These are phyloP conservation scores for Streptanthus diversifolius DNA, from an alignment of 345 rosid genomes.

Conservation along the genomic window DNA sequence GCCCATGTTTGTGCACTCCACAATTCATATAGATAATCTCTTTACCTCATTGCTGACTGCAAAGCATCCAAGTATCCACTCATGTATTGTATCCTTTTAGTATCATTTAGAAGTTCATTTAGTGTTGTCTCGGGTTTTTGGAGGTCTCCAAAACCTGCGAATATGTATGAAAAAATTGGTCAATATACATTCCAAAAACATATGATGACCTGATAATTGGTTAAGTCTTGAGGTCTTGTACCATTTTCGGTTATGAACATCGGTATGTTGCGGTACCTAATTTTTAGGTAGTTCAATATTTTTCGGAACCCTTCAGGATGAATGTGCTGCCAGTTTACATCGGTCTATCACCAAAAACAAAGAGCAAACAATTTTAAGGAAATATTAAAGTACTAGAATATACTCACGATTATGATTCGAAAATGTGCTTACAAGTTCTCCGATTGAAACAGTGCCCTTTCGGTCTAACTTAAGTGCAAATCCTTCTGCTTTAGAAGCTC, in stretches of 20 bases:
- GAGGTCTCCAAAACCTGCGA: conserved; percentile 48
- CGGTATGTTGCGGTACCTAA: conserved; percentile 50
- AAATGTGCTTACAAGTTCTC: conserved; percentile 47
- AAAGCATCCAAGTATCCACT: conserved; percentile 45
- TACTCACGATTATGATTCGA: background rate
- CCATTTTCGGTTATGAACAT: conserved; percentile 69
- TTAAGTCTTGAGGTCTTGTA: conserved; percentile 31
- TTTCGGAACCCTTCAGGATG: conserved; percentile 51
- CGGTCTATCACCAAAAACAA: conserved; percentile 44
- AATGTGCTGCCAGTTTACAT: conserved; percentile 45
- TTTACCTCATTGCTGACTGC: conserved; percentile 51
- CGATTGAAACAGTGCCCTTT: conserved; percentile 44
- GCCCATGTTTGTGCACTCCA: background rate
- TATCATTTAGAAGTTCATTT: conserved; percentile 42
- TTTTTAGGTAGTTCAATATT: conserved; percentile 44
- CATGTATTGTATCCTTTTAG: conserved; percentile 53
- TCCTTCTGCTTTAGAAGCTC: conserved; percentile 52
- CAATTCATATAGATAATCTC: background rate
- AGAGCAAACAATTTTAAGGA: background rate
- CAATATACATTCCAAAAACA: background rate
- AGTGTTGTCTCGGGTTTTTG: conserved; percentile 14
- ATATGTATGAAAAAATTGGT: background rate
- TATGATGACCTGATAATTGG: background rate
- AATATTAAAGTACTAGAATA: background rate
- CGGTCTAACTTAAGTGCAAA: conserved; percentile 30